Evolutionary conservation across 768 basidiomycete genomes (phyloP), one percentile per base, ranked within the genome.

Genomic region (Zangia roseola): DNA sequence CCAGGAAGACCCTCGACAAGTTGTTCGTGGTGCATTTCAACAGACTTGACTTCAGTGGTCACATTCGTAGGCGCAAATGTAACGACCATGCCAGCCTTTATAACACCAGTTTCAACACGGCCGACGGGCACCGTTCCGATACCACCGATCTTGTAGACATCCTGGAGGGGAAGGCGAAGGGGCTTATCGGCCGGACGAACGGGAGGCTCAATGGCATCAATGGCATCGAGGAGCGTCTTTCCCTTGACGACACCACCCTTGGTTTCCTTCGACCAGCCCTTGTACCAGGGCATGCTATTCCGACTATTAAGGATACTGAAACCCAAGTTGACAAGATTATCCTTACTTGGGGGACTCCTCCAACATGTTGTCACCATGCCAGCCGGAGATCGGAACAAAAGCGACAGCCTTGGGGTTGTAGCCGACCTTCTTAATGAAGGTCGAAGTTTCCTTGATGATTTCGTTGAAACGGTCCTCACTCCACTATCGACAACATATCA

Each of bases 291-390:
- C 94, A 99, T 97, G 83, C 91, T 94, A 60, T 53, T 54, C 45
- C 17, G 25, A 45, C 36, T 39, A 24, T 26, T 69, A 14, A 65
- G 51, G 53, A 49, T 57, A 39, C 28, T 24, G n/a, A n/a, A 30
- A 14, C 31, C 43, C 20, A 26, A 28, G 41, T 14, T 24, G 46
- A 38, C 17, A 19, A 37, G 13, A 23, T 20, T 31, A 49, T 14
- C 70, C 86, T 42, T 69, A 92, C 91, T 98, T 99, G 76, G 70
- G 2, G 60, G 97, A 97, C 76, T 94, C 92, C 83, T 98, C 95
- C 79, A 99, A 80, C 95, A 99, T 99, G 89, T 99, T 99, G 85
- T 99, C 97, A 69, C 97, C 97, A 82, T 98, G 94, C 97, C 97
- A 99, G 63, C 97, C 97, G 55, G 97, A 99, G 75, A 99, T 99